phyloP scores from a whole-genome alignment of 2,329 filamentous ascomycete genomes.

The Intubia oerlemansii region DNA sequence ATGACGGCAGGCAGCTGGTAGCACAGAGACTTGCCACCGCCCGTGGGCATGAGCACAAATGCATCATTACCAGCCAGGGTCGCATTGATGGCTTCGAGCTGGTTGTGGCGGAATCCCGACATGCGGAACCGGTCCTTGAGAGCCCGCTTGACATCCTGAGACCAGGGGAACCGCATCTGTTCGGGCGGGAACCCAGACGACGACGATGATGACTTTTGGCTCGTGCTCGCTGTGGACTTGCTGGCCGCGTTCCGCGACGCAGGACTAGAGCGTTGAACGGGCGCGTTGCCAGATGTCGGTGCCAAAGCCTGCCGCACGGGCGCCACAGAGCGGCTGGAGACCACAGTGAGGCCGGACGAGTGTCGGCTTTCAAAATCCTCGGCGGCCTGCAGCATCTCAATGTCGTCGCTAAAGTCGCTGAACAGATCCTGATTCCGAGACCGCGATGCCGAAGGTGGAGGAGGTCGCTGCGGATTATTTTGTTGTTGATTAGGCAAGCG shows the following conservation, averaged over 20 bases:
- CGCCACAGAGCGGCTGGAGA: too few relatives aligned
- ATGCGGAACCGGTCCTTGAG: slow-evolving; percentile 70
- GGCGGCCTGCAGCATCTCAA: slow-evolving; percentile 26
- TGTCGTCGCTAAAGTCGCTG: slow-evolving; percentile 16
- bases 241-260: slow-evolving; percentile 14
- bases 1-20: slow-evolving; percentile 88
- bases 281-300: slow-evolving; percentile 26
- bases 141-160: slow-evolving; percentile 59
- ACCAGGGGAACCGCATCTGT: slow-evolving; percentile 57
- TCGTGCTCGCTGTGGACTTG: slow-evolving; percentile 10
- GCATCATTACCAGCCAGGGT: slow-evolving; percentile 73
- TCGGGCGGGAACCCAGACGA: slow-evolving; percentile 26
- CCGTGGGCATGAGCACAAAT: slow-evolving; percentile 95
- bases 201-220: slow-evolving; percentile 12
- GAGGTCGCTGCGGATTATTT: too few relatives aligned
- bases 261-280: slow-evolving; percentile 12
- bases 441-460: too few relatives aligned
- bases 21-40: slow-evolving; percentile 88
- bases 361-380: slow-evolving; percentile 23
- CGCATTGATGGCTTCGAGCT: slow-evolving; percentile 88
- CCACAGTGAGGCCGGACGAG: slow-evolving; percentile 9
- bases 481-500: too few relatives aligned
- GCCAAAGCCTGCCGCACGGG: slow-evolving; percentile 22
- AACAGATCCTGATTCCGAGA: slow-evolving; percentile 7
- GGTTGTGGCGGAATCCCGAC: slow-evolving; percentile 71